Conservation (phyloP, 306 rosid genomes). For the Sphenostylis stenocarpa region DNA sequence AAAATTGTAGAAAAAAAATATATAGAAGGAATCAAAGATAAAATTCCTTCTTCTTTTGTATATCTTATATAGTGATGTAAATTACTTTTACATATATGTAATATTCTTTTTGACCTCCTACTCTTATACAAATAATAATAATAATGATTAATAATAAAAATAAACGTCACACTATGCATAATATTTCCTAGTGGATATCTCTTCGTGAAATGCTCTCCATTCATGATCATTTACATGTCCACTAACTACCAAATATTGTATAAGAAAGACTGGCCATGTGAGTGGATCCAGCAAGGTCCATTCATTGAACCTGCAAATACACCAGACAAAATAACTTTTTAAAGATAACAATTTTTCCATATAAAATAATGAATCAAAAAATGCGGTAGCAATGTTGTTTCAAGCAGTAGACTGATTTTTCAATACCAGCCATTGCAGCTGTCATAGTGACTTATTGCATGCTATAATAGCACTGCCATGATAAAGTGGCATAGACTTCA, state of each 20-base stretch:
- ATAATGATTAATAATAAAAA: too few relatives aligned
- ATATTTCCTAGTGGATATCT: constrained; percentile 67
- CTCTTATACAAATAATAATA: too few relatives aligned
- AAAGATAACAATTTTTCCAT: neutral
- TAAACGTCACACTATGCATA: too few relatives aligned
- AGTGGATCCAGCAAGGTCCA: constrained; percentile 85
- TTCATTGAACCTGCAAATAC: constrained; percentile 63
- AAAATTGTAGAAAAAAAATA: too few relatives aligned
- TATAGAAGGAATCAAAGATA: too few relatives aligned
- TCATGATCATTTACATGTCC: constrained; percentile 60
- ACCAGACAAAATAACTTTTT: neutral
- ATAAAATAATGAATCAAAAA: neutral
- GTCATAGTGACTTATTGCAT: neutral
- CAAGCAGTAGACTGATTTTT: neutral
- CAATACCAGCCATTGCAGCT: neutral
- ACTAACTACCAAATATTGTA: constrained; percentile 66
- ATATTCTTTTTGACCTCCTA: too few relatives aligned
- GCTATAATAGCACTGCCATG: neutral
- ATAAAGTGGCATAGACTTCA: neutral
- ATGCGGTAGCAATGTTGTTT: neutral
- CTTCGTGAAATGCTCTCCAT: constrained; percentile 71
- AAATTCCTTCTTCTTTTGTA: too few relatives aligned
- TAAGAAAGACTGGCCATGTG: constrained; percentile 86
- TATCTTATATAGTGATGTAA: too few relatives aligned
- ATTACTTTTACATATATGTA: too few relatives aligned